Evolutionary conservation across 225 moss, liverwort and hornwort species (phyloP).

Genomic region (Physcomitrellopsis africana): DNA sequence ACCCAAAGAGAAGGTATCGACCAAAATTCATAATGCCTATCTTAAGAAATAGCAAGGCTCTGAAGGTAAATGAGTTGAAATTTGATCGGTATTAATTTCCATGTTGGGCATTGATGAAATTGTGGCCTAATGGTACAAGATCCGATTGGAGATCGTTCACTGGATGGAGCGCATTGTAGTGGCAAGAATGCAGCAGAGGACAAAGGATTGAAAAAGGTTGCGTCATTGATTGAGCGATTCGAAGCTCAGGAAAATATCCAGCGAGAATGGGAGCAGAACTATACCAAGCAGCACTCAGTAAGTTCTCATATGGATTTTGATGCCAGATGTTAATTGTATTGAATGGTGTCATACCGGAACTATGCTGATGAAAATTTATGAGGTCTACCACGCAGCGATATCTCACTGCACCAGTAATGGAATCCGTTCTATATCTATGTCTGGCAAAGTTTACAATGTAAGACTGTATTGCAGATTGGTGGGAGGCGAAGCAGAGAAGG

Average conservation of each 20-base stretch:
- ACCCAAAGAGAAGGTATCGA: conserved; percentile 29
- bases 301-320: neutral
- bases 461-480: conserved; percentile 28
- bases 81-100: conserved; percentile 3
- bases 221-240: conserved; percentile 50
- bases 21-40: conserved; percentile 2
- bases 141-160: conserved; percentile 1
- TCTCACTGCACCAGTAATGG: neutral
- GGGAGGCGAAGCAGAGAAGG: conserved; percentile 33
- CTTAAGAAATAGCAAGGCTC: neutral
- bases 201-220: conserved; percentile 42
- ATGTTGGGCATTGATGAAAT: neutral
- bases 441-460: conserved; percentile 21
- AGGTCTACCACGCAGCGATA: too few species aligned
- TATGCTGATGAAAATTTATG: neutral
- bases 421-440: neutral
- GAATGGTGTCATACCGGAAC: neutral
- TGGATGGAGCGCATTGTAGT: conserved; percentile 23
- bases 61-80: neutral
- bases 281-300: conserved; percentile 43
- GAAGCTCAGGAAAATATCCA: conserved; percentile 51
- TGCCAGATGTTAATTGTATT: neutral
- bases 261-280: conserved; percentile 41
- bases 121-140: conserved; percentile 20
- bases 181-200: conserved; percentile 8